Conservation (phyloP, 495 filamentous ascomycete genomes). For the Durotheca rogersii region DNA sequence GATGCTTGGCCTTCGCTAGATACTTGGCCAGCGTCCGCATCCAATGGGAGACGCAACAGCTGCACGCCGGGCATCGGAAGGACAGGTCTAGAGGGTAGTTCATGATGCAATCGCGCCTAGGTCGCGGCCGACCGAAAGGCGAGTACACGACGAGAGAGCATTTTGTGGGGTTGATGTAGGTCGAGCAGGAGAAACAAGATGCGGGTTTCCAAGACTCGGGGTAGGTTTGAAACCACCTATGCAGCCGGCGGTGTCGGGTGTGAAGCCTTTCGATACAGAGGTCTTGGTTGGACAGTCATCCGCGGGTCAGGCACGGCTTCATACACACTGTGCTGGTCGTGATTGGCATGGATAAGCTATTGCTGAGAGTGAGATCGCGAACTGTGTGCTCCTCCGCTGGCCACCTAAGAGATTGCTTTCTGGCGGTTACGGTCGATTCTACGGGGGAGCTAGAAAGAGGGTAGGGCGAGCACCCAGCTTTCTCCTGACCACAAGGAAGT, state of each 20-base stretch:
- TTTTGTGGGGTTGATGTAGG: conserved; percentile 6
- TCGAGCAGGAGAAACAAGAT: conserved; percentile 4
- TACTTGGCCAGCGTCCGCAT: conserved; percentile 5
- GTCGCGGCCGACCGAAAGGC: background rate
- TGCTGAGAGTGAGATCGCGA: too few relatives aligned
- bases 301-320: too few relatives aligned
- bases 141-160: background rate
- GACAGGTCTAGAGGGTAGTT: conserved; percentile 9
- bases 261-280: too few relatives aligned
- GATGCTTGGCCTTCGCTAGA: conserved; percentile 18
- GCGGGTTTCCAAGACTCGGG: conserved; percentile 19
- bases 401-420: too few relatives aligned
- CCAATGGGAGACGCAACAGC: conserved; percentile 13
- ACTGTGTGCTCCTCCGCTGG: too few relatives aligned
- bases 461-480: conserved; percentile 19
- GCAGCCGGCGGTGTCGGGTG: background rate
- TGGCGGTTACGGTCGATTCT: too few relatives aligned
- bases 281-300: too few relatives aligned
- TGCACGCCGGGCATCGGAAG: conserved; percentile 8
- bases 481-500: conserved; percentile 10
- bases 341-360: too few relatives aligned
- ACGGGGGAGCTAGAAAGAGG: too few relatives aligned
- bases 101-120: conserved; percentile 31
- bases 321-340: too few relatives aligned
- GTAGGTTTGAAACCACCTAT: conserved; percentile 2